Evolutionary conservation across 2,329 filamentous ascomycete genomes (phyloP).

Genomic region (Coniochaeta sp.): DNA sequence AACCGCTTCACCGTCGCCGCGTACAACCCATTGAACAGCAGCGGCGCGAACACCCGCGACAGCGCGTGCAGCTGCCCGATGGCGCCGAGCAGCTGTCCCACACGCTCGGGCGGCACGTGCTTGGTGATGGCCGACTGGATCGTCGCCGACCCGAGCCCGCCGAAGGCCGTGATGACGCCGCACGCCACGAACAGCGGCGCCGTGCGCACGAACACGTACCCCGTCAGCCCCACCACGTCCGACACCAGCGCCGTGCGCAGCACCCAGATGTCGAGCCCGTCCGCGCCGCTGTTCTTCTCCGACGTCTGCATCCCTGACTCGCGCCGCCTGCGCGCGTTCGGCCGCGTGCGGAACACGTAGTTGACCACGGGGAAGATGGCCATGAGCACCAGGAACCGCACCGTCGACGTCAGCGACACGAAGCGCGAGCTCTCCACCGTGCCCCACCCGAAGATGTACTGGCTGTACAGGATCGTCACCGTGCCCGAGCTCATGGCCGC

Average conservation of each 20-base stretch:
- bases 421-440: constrained; percentile 75
- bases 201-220: constrained; percentile 61
- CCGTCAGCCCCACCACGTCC: constrained; percentile 68
- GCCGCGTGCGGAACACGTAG: constrained; percentile 59
- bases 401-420: constrained; percentile 70
- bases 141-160: constrained; percentile 79
- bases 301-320: constrained; percentile 26
- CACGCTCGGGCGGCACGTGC: constrained; percentile 74
- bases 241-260: constrained; percentile 69
- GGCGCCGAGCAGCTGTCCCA: constrained; percentile 84
- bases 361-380: constrained; percentile 70
- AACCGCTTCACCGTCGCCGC: constrained; percentile 70
- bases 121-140: constrained; percentile 82
- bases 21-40: constrained; percentile 82
- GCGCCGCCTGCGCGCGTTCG: constrained; percentile 34
- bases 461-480: constrained; percentile 76
- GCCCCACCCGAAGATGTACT: constrained; percentile 71
- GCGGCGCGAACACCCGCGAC: constrained; percentile 69
- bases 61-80: constrained; percentile 80
- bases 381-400: constrained; percentile 69
- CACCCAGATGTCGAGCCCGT: constrained; percentile 68
- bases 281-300: constrained; percentile 60
- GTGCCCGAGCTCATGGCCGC: constrained; percentile 73
- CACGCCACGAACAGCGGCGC: constrained; percentile 61
- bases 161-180: constrained; percentile 67